Conservation (phyloP, 768 basidiomycete genomes). For the Suillus tomentosus region DNA sequence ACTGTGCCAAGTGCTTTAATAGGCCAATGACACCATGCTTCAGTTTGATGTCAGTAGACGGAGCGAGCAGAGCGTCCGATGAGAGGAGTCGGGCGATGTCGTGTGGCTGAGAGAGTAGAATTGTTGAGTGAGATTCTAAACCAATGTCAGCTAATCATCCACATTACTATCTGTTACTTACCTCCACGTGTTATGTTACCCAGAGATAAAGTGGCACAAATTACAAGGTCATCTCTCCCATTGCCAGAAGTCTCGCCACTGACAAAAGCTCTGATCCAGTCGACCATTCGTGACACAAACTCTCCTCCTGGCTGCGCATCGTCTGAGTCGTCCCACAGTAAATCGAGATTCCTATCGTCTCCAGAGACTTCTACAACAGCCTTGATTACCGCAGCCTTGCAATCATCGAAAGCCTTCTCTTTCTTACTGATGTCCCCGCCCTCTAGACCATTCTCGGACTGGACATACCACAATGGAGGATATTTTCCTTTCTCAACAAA, state of each 20-base stretch:
- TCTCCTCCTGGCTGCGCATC: conserved; percentile 60
- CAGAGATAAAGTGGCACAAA: conserved; percentile 80
- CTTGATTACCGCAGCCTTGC: conserved; percentile 86
- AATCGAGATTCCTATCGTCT: conserved; percentile 75
- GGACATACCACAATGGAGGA: conserved; percentile 61
- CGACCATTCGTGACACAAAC: conserved; percentile 72
- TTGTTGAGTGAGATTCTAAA: conserved; percentile 58
- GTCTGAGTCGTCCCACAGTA: conserved; percentile 72
- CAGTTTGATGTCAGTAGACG: conserved; percentile 69
- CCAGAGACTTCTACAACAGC: conserved; percentile 84
- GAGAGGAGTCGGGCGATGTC: conserved; percentile 63
- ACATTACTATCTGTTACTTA: conserved; percentile 32
- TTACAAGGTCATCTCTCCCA: conserved; percentile 71
- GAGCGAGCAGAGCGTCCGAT: conserved; percentile 55
- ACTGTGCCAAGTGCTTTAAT: conserved; percentile 82
- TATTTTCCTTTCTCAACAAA: conserved; percentile 78
- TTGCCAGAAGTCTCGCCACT: conserved; percentile 34
- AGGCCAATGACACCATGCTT: conserved; percentile 89
- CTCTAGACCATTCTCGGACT: conserved; percentile 34
- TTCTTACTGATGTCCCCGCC: conserved; percentile 54
- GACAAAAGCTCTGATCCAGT: conserved; percentile 69
- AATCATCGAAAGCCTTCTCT: conserved; percentile 75
- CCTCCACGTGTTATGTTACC: conserved; percentile 83
- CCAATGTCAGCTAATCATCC: conserved; percentile 14
- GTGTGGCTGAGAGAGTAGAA: conserved; percentile 66